A percentile compares a stretch with the other conserved stretches of the same genome.
Conservation (phyloP, 2,329 filamentous ascomycete genomes). For the Botrytis pseudocinerea region DNA sequence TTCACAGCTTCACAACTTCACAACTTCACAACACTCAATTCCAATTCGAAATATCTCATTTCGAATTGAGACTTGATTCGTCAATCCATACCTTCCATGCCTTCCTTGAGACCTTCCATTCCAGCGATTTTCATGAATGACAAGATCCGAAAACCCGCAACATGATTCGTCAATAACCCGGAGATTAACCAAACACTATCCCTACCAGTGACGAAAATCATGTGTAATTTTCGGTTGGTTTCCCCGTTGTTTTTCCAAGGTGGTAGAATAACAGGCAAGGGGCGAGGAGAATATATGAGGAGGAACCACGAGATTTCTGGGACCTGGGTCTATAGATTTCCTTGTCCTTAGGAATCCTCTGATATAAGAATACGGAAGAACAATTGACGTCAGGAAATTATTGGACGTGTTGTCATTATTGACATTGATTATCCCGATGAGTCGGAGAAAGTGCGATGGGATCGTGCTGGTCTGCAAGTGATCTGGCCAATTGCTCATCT, state of each 20-base stretch:
- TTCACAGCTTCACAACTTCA: too few species aligned
- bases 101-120: background rate
- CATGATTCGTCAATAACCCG: slow-evolving; percentile 13
- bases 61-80: background rate
- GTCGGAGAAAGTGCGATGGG: background rate
- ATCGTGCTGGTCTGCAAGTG: slow-evolving; percentile 1
- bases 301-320: background rate
- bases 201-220: slow-evolving; percentile 5
- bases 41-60: slow-evolving; percentile 7
- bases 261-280: background rate
- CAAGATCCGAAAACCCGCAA: background rate
- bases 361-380: slow-evolving; percentile 1
- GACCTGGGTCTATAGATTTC: background rate
- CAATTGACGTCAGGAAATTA: slow-evolving; percentile 14
- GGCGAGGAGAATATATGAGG: background rate
- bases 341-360: background rate
- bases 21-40: background rate
- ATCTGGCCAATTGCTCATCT: background rate
- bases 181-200: slow-evolving; percentile 11
- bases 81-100: background rate
- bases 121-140: background rate
- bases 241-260: slow-evolving; percentile 11
- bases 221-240: background rate
- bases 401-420: background rate
- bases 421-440: background rate